A percentile compares a stretch with the other conserved stretches of the same genome.
Evolutionary conservation across 2,329 filamentous ascomycete species (phyloP).

Genomic region (Raffaelea deltoideospora): DNA sequence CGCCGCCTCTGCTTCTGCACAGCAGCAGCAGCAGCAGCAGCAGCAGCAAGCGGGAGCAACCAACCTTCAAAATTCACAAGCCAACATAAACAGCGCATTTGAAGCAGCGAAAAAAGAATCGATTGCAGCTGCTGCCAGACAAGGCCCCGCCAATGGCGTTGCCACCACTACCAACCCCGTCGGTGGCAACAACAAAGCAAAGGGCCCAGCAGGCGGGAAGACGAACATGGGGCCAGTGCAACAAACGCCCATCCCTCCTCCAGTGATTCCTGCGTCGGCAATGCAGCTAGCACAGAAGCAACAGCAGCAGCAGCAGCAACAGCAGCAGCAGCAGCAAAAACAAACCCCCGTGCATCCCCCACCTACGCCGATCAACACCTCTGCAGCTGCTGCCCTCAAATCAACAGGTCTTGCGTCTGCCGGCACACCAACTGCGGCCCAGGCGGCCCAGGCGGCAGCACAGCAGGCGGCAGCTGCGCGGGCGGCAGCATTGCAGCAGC

Average conservation of each 20-base stretch:
- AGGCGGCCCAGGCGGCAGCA: slow-evolving; percentile 10
- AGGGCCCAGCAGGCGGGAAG: neutral
- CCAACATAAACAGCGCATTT: slow-evolving; percentile 27
- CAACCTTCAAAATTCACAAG: slow-evolving; percentile 17
- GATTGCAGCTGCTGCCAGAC: slow-evolving; percentile 13
- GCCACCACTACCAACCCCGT: slow-evolving; percentile 4
- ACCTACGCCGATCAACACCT: slow-evolving; percentile 32
- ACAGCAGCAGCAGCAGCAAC: slow-evolving; percentile 11
- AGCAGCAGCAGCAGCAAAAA: slow-evolving; percentile 11
- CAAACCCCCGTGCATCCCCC: slow-evolving; percentile 11
- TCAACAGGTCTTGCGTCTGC: slow-evolving; percentile 11
- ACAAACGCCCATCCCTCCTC: slow-evolving; percentile 10
- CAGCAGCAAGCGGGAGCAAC: slow-evolving; percentile 13
- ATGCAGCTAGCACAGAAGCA: slow-evolving; percentile 7
- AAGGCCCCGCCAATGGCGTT: slow-evolving; percentile 10
- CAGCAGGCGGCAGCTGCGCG: slow-evolving; percentile 2
- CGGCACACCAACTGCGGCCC: slow-evolving; percentile 20
- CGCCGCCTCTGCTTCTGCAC: too few relatives aligned
- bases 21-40: slow-evolving; percentile 8
- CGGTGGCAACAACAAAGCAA: slow-evolving; percentile 1
- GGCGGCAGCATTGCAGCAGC: slow-evolving; percentile 17
- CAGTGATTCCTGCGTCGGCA: slow-evolving; percentile 8
- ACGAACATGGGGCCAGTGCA: slow-evolving; percentile 5
- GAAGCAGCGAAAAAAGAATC: slow-evolving; percentile 31
- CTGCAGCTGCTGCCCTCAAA: slow-evolving; percentile 22